Percentiles rank a stretch among this genome's conserved stretches.
Evolutionary conservation across 768 basidiomycete species (phyloP).

Genomic region (Pleurotus giganteus): DNA sequence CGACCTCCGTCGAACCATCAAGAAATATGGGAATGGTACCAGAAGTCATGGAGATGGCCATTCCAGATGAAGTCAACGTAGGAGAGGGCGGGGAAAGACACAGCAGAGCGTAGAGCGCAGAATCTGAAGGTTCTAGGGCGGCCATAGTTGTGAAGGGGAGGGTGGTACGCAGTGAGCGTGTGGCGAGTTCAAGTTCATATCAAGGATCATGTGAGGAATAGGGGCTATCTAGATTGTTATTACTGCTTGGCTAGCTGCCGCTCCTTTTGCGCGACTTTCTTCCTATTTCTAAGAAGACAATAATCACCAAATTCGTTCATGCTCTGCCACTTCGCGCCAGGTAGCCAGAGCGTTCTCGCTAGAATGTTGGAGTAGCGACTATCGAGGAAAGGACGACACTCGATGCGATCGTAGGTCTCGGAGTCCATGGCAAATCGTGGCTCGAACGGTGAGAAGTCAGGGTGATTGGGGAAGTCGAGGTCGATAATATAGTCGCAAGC

Average conservation of each 20-base stretch:
- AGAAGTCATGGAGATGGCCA: slow-evolving; percentile 36
- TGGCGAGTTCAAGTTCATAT: background rate
- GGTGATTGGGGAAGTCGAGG: slow-evolving; percentile 78
- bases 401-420: slow-evolving; percentile 77
- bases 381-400: slow-evolving; percentile 84
- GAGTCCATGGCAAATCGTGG: slow-evolving; percentile 75
- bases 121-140: slow-evolving; percentile 27
- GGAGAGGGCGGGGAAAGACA: slow-evolving; percentile 45
- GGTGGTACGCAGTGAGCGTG: slow-evolving; percentile 2
- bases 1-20: slow-evolving; percentile 3
- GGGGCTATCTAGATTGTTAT: background rate
- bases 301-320: slow-evolving; percentile 86
- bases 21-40: slow-evolving; percentile 53
- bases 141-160: slow-evolving; percentile 25
- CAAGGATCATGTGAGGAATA: background rate
- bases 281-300: slow-evolving; percentile 75
- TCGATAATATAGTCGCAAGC: slow-evolving; percentile 91
- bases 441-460: slow-evolving; percentile 54
- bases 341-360: slow-evolving; percentile 80
- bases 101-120: slow-evolving; percentile 36
- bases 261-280: slow-evolving; percentile 35
- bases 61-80: slow-evolving; percentile 35
- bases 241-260: background rate
- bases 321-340: slow-evolving; percentile 64
- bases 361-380: slow-evolving; percentile 66